phyloP scores from a whole-genome alignment of 2,329 filamentous ascomycete species.

The Nemania serpens region DNA sequence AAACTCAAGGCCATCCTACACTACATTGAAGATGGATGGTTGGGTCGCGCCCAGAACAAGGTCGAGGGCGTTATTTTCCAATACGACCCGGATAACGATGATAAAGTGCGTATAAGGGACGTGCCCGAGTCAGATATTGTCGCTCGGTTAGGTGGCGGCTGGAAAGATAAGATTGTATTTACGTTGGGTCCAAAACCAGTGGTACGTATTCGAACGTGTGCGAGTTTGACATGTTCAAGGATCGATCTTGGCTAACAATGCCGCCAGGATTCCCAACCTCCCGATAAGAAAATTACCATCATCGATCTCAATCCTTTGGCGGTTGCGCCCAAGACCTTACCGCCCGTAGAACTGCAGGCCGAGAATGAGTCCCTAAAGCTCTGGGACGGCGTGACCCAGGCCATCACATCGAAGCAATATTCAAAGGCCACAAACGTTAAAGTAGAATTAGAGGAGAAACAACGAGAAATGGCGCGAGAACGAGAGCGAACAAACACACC shows the following conservation, averaged over 20 bases:
- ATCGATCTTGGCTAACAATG: constrained; percentile 16
- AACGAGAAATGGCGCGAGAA: constrained; percentile 82
- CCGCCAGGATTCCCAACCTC: constrained; percentile 50
- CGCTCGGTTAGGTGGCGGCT: constrained; percentile 80
- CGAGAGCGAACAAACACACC: constrained; percentile 70
- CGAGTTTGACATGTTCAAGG: not conserved
- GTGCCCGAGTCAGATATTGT: constrained; percentile 85
- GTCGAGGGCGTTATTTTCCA: constrained; percentile 90
- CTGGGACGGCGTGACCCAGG: constrained; percentile 86
- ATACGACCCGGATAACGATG: constrained; percentile 86
- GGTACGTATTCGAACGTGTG: constrained; percentile 53
- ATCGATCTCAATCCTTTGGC: constrained; percentile 86
- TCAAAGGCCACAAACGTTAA: constrained; percentile 84
- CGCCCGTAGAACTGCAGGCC: constrained; percentile 77
- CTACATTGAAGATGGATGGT: constrained; percentile 94
- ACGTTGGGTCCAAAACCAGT: constrained; percentile 63
- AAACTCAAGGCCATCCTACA: constrained; percentile 89
- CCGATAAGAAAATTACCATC: constrained; percentile 71
- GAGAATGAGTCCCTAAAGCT: constrained; percentile 87
- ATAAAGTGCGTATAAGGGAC: constrained; percentile 78
- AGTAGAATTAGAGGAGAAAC: constrained; percentile 87
- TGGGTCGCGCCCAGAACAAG: constrained; percentile 88
- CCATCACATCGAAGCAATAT: constrained; percentile 83
- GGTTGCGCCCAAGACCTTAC: constrained; percentile 78
- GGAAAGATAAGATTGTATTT: constrained; percentile 74